phyloP scores from a whole-genome alignment of 148 eudicot genomes.

The Camellia granthamiana region DNA sequence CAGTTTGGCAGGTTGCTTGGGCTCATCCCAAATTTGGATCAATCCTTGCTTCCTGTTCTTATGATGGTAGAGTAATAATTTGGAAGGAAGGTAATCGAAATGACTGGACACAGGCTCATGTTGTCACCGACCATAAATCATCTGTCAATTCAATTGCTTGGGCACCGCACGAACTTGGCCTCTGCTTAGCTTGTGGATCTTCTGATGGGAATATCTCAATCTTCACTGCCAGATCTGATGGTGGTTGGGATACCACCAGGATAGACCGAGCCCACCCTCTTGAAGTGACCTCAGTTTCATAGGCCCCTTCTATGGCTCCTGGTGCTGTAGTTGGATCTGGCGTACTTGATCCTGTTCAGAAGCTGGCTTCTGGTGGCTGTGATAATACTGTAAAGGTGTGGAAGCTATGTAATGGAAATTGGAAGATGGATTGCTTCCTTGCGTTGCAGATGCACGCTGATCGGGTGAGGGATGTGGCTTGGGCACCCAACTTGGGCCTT shows the following conservation, averaged over 20 bases:
- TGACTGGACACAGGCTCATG: conserved; percentile 76
- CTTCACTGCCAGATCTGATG: too few species aligned
- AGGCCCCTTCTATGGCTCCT: conserved; percentile 87
- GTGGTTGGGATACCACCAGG: too few species aligned
- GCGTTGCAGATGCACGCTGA: conserved; percentile 80
- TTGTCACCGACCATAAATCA: conserved; percentile 74
- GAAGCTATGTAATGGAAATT: conserved; percentile 40
- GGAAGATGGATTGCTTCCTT: conserved; percentile 49
- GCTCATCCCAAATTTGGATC: too few species aligned
- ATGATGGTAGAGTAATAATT: too few species aligned
- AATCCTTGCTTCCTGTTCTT: too few species aligned
- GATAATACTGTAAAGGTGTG: conserved; percentile 86
- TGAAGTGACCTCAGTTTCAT: conserved; percentile 87
- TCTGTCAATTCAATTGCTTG: conserved; percentile 88
- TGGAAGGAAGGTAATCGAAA: conserved; percentile 35
- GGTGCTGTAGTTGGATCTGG: conserved; percentile 78
- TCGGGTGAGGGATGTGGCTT: conserved; percentile 90
- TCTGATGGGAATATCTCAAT: conserved; percentile 82
- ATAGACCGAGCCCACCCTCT: conserved; percentile 68
- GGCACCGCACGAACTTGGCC: conserved; percentile 91
- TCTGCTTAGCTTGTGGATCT: conserved; percentile 88
- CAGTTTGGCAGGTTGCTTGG: too few species aligned
- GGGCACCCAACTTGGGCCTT: conserved; percentile 62
- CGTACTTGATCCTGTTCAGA: conserved; percentile 60
- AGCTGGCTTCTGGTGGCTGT: conserved; percentile 85